Base-by-base conservation (phyloP, 2,329 filamentous ascomycete species). In the Phialophora expanda region DNA sequence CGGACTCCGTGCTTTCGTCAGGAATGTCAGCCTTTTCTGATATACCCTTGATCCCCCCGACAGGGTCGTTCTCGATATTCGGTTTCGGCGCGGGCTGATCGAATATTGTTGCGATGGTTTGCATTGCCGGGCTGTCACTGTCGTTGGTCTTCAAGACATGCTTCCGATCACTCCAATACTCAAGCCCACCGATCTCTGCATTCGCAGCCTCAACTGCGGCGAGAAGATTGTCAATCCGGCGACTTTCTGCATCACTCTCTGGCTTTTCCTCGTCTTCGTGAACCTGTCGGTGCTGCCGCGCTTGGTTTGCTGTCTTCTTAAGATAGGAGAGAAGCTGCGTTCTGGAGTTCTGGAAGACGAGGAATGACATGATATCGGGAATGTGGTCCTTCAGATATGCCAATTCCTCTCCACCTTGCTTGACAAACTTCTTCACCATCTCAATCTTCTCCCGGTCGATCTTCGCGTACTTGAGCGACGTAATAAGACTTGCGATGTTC, bases 391-490 rank as follows among this genome's bases (percentile, higher is more conserved):
- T 84, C 22, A 99, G 81, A 67, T 92, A 90, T 61, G 84, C 84
- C 30, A 98, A 80, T 72, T 97, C 92, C 26, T 90, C 87, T 5
- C 86, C 87, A 22, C 87, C 91, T 61, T 95, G 84, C 50, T 88
- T 82, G n/a, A 97, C 82, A 75, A 97, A 99, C 68, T 86, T 90
- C 73, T 90, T 88, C 24, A 97, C 85, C 0, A 90, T 89, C 67
- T 94, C 89, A 65, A 96, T 87, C 80, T 95, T 98, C 80, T 98
- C 94, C 38, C 95, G 87, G 75, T 99, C 95, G 71, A 99, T 92
- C 7, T 88, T 85, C 5, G 90, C 87, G 46, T 80, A 80, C 68
- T 88, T 89, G 62, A 99, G 78, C 2, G 86, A 85, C 24, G 78
- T 80, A 80, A 96, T 84, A 28, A 99, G 81, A 2, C 87, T 86